Evolutionary conservation across 192 early-diverging fungal species (phyloP).

Genomic region (Podila minutissima): DNA sequence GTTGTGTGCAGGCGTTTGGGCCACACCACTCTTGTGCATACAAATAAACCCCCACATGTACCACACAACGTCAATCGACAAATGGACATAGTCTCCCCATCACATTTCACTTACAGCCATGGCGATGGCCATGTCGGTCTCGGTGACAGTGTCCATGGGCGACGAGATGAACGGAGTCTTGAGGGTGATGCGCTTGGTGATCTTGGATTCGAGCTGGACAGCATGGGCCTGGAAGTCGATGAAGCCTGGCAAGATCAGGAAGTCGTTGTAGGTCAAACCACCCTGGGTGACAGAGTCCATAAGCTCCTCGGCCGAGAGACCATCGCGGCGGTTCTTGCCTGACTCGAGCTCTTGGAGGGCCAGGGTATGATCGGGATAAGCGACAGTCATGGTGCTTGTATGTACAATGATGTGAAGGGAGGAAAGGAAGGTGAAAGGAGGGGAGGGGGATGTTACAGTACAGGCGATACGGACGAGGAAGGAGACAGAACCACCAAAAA

Average conservation of each 20-base stretch:
- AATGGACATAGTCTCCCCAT: constrained; percentile 2
- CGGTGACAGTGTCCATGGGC: constrained; percentile 99
- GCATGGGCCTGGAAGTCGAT: constrained; percentile 91
- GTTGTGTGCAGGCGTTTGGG: background rate
- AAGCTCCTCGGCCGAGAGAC: constrained; percentile 84
- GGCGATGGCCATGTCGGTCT: constrained; percentile 97
- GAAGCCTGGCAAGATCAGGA: constrained; percentile 95
- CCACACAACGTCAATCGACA: background rate
- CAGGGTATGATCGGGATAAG: constrained; percentile 28
- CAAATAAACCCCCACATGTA: background rate
- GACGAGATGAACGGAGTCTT: constrained; percentile 94
- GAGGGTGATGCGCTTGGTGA: constrained; percentile 91
- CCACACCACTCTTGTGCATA: constrained; percentile 1
- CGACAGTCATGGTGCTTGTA: constrained; percentile 28
- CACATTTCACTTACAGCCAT: constrained; percentile 80
- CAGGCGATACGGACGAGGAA: constrained; percentile 9
- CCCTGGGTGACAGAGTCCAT: constrained; percentile 83
- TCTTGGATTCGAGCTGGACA: constrained; percentile 82
- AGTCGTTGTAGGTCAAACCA: constrained; percentile 99
- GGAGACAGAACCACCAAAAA: constrained; percentile 34
- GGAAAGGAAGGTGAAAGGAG: background rate
- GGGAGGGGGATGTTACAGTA: background rate
- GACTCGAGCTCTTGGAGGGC: constrained; percentile 48
- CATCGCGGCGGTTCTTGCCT: constrained; percentile 69
- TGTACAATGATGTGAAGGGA: too few relatives aligned